A percentile compares a stretch with the other conserved stretches of the same genome.
These are phyloP conservation scores for Vitis vinifera DNA, from an alignment of 164 flowering plant genomes.

Conservation along the genomic window ASM3070453v1 NC_081810.1:415001-415500, in stretches of 20 bases:
- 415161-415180: conserved; percentile 19
- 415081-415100: conserved; percentile 5
- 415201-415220: conserved; percentile 16
- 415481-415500: conserved; percentile 63
- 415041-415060: conserved; percentile 11
- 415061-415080: conserved; percentile 7
- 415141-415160: neutral
- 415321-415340: neutral
- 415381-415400: neutral
- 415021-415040: neutral
- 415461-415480: conserved; percentile 41
- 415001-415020: neutral
- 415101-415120: conserved; percentile 21
- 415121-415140: neutral
- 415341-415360: neutral
- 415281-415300: neutral
- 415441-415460: neutral
- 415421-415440: conserved; percentile 9
- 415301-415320: neutral
- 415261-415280: neutral
- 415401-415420: conserved; percentile 11
- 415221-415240: conserved; percentile 29
- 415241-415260: conserved; percentile 9
- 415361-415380: neutral
- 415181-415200: conserved; percentile 24